Evolutionary conservation across 2,329 filamentous ascomycete species (phyloP), one percentile per base, ranked within the genome.

Genomic region (Fusarium torreyae): DNA sequence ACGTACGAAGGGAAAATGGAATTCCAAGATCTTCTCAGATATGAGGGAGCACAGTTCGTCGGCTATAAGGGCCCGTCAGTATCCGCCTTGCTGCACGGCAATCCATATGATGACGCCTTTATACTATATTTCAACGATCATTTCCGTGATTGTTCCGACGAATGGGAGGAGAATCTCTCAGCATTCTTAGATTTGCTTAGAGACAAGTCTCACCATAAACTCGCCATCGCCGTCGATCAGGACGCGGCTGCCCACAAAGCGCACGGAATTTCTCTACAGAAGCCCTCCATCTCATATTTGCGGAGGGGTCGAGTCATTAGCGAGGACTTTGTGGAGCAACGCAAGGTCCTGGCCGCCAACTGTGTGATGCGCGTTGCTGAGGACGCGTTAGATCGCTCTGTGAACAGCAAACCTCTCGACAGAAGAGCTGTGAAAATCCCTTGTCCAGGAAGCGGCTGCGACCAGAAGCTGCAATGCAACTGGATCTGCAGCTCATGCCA

Each of bases 351-450:
- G 26, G 43, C 43, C n/a, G n/a, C 7, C 11, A 45, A 45, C 11
- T 45, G 43, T 28, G 22, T 31, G 26, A 45, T 45, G 43, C 43
- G 43, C n/a, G 13, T 45, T 13, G 7, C 26, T 4, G 15, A 26
- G 17, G 43, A 31, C 24, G 43, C 43, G 7, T 17, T 45, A 11
- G 43, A 45, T n/a, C 43, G 43, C 26, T 28, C n/a, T n/a, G 42
- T 31, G n/a, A 46, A 31, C n/a, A 18, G 43, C 26, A 46, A 15
- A 31, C 43, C 43, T 46, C 26, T 46, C 3, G 26, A 46, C 13
- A 46, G 43, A 28, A 46, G 43, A 46, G 43, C 43, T 3, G 43
- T 46, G 24, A 46, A 33, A 26, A 31, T 46, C 20, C 26, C 43
- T 14, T 45, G 43, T 20, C 43, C n/a, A 20, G 11, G 15, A 17